Evolutionary conservation across 495 filamentous ascomycete genomes (phyloP).

Genomic region (Aspergillus homomorphus): DNA sequence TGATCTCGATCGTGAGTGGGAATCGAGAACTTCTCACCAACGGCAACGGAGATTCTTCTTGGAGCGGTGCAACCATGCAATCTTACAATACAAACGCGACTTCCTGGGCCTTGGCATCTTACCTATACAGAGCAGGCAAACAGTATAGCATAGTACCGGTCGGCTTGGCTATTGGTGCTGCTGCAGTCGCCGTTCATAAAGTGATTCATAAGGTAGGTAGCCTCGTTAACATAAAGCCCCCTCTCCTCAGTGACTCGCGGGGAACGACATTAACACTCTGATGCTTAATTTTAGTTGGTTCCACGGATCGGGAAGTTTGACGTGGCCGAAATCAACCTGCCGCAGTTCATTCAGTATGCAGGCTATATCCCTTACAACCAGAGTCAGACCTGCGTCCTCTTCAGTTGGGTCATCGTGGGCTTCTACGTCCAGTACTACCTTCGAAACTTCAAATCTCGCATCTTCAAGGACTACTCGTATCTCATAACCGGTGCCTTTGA

Average conservation of each 20-base stretch:
- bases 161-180: conserved; percentile 43
- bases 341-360: conserved; percentile 43
- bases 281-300: conserved; percentile 24
- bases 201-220: conserved; percentile 33
- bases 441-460: conserved; percentile 43
- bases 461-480: conserved; percentile 59
- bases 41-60: conserved; percentile 42
- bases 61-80: conserved; percentile 49
- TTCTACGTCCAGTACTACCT: conserved; percentile 53
- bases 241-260: too few species aligned
- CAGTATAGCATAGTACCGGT: conserved; percentile 46
- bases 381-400: conserved; percentile 39
- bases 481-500: conserved; percentile 54
- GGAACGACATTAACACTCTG: background rate
- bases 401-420: conserved; percentile 36
- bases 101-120: conserved; percentile 43
- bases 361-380: conserved; percentile 46
- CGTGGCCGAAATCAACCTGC: conserved; percentile 37
- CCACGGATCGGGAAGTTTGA: conserved; percentile 30
- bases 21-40: conserved; percentile 35
- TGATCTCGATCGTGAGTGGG: conserved; percentile 40
- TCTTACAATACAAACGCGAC: conserved; percentile 36
- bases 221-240: background rate
- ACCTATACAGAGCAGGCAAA: conserved; percentile 34
- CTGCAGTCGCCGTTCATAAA: conserved; percentile 38